phyloP scores from a whole-genome alignment of 164 flowering plant genomes.

The Euptelea pleiosperma region DNA sequence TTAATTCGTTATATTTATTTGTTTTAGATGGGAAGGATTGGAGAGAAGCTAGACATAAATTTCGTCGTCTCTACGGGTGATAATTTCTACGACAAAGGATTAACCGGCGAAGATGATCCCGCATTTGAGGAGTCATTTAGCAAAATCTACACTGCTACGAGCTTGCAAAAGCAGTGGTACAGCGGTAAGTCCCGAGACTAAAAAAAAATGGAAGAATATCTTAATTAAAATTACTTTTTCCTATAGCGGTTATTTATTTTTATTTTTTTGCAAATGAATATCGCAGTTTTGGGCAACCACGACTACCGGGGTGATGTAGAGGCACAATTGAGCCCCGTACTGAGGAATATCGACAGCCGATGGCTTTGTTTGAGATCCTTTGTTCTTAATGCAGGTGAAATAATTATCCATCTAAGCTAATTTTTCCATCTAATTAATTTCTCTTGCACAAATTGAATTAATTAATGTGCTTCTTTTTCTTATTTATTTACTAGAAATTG shows the following conservation, averaged over 20 bases:
- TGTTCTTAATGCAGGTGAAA: conserved; percentile 51
- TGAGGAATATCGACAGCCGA: conserved; percentile 44
- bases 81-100: conserved; percentile 57
- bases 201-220: too few relatives aligned
- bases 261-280: not conserved
- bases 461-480: not conserved
- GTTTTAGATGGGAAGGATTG: conserved; percentile 61
- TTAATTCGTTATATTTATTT: too few relatives aligned
- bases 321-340: conserved; percentile 70
- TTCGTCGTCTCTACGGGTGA: too few relatives aligned
- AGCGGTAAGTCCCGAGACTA: conserved; percentile 31
- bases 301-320: conserved; percentile 75
- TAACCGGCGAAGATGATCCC: conserved; percentile 43
- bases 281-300: conserved; percentile 81
- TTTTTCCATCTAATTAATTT: too few relatives aligned
- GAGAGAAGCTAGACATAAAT: conserved; percentile 46
- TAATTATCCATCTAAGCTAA: too few relatives aligned
- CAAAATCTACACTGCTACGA: conserved; percentile 48
- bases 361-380: conserved; percentile 81
- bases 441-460: not conserved
- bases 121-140: conserved; percentile 51
- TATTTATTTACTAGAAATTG: conserved; percentile 20
- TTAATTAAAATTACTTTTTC: not conserved
- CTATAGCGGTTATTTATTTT: not conserved
- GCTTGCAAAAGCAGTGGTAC: conserved; percentile 67